Percentiles rank a stretch among this genome's conserved stretches.
Evolutionary conservation across 2,329 filamentous ascomycete species (phyloP).

Genomic region (Pseudogymnoascus sp.): DNA sequence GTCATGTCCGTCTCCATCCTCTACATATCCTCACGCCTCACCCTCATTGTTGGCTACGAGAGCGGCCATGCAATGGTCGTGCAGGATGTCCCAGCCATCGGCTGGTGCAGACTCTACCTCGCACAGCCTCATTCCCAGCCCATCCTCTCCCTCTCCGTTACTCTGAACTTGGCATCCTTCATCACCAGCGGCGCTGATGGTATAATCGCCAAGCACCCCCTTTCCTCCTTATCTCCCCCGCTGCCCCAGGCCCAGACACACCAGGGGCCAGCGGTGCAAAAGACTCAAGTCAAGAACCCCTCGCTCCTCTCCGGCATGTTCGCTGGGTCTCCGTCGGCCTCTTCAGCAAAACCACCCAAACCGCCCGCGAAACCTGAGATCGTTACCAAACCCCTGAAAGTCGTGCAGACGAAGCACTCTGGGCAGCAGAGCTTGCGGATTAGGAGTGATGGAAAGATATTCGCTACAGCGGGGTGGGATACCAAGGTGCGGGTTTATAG

Average conservation of each 20-base stretch:
- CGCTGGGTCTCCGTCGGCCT: not conserved
- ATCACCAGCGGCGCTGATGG: constrained; percentile 79
- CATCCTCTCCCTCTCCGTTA: constrained; percentile 63
- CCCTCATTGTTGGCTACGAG: constrained; percentile 74
- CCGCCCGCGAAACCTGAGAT: constrained; percentile 13
- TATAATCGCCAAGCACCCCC: constrained; percentile 65
- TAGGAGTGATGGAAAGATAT: constrained; percentile 71
- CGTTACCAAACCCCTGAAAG: constrained; percentile 42
- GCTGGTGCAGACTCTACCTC: constrained; percentile 53
- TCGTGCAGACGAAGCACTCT: constrained; percentile 72
- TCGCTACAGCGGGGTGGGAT: constrained; percentile 93
- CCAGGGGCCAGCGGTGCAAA: not conserved
- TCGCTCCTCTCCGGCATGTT: not conserved
- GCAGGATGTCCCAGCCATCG: constrained; percentile 20
- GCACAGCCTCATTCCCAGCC: constrained; percentile 69
- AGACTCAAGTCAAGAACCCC: not conserved
- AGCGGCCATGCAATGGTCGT: constrained; percentile 68
- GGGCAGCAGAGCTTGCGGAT: constrained; percentile 78
- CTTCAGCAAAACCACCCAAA: not conserved
- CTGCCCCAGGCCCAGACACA: not conserved
- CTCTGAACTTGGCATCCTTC: constrained; percentile 44
- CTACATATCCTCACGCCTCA: constrained; percentile 41
- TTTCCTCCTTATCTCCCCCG: constrained; percentile 35
- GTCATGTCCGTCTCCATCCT: constrained; percentile 73
- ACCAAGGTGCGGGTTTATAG: constrained; percentile 73